Percentiles rank a stretch among this genome's conserved stretches.
phyloP scores from a whole-genome alignment of 139 green algal genomes.

The Pseudopediastrum boryanum region DNA sequence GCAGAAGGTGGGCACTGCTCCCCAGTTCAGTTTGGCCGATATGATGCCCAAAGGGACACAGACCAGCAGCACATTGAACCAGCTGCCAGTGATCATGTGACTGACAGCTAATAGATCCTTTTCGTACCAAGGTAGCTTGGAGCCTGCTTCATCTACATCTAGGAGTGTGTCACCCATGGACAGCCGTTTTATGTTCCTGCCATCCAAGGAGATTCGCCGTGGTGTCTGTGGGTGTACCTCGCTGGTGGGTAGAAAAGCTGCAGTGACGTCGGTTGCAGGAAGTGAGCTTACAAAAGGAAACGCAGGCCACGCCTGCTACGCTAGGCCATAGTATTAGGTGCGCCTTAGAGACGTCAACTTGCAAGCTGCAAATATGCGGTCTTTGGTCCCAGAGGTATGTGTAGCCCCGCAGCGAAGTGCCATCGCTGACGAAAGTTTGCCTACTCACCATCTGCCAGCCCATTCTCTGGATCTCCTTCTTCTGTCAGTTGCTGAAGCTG shows the following conservation, averaged over 20 bases:
- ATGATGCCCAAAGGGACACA: conserved; percentile 66
- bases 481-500: too few relatives aligned
- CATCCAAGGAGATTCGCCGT: too few relatives aligned
- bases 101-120: conserved; percentile 18
- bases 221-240: too few relatives aligned
- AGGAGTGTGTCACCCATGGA: not conserved
- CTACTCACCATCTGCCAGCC: not conserved
- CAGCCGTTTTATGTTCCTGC: too few relatives aligned
- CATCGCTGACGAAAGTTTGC: not conserved
- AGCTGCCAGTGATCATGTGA: conserved; percentile 60
- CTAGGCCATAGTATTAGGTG: not conserved
- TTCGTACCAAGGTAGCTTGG: not conserved
- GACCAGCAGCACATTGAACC: conserved; percentile 79
- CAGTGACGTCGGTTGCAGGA: not conserved
- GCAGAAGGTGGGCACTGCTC: conserved; percentile 42
- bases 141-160: not conserved
- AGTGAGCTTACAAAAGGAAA: not conserved
- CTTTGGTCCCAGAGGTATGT: not conserved
- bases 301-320: not conserved
- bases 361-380: not conserved
- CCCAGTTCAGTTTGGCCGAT: conserved; percentile 43
- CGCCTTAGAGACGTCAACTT: not conserved
- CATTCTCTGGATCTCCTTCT: conserved; percentile 17
- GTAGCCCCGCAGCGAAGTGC: not conserved
- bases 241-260: not conserved